These are phyloP conservation scores for Podospora tetraspora DNA, from an alignment of 495 filamentous ascomycete genomes.

Conservation along the genomic window DNA sequence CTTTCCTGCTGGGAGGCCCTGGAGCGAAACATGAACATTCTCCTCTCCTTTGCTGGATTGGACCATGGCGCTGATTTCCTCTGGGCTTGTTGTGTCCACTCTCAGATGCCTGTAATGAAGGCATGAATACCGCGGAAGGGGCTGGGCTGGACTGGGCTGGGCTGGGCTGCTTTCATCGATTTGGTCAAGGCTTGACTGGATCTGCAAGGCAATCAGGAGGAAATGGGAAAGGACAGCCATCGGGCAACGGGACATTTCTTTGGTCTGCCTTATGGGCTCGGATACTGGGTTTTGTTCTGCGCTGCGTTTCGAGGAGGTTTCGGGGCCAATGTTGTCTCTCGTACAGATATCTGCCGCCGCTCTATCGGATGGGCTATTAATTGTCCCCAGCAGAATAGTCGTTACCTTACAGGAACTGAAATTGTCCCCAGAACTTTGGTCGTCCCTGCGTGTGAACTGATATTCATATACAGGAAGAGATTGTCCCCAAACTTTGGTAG, in stretches of 20 bases:
- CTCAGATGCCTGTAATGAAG: neutral
- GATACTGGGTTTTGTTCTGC: conserved; percentile 1
- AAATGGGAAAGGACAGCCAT: neutral
- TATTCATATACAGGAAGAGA: too few relatives aligned
- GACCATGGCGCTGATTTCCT: neutral
- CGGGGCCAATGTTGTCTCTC: neutral
- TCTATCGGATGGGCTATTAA: neutral
- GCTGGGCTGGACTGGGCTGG: neutral
- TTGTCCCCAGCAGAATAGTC: neutral
- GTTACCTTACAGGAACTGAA: neutral
- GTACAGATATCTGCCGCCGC: neutral
- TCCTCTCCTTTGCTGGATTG: neutral
- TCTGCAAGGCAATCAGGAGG: neutral
- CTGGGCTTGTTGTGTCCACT: neutral
- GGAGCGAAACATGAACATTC: neutral
- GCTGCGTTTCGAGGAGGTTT: neutral
- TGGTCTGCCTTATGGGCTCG: neutral
- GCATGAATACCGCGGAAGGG: neutral
- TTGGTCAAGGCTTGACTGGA: neutral
- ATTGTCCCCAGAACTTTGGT: neutral
- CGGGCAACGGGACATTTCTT: neutral
- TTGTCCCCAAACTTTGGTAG: too few relatives aligned
- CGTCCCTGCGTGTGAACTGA: neutral
- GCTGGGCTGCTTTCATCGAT: neutral
- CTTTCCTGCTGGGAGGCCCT: neutral